Evolutionary conservation across 1,284 basidiomycete genomes (phyloP), one percentile per base, ranked within the genome.

Genomic region (Abortiporus biennis): DNA sequence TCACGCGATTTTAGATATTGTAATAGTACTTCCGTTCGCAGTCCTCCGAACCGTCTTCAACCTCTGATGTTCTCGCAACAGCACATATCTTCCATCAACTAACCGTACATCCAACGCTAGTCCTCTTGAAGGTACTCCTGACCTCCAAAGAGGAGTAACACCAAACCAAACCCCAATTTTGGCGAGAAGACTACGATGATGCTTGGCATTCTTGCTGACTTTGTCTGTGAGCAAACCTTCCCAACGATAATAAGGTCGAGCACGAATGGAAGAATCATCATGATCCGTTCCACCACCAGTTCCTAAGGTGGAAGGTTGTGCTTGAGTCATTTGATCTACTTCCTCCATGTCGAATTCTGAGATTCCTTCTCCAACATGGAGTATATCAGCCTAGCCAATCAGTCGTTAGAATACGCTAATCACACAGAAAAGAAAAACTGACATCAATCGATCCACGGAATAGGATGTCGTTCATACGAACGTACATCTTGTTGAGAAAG

Each of bases 281-380:
- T 87, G 76, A 53, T 85, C 77, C 1, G 85, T 88, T 0, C 85
- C 86, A 4, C 72, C 78, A 0, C 82, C 84, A 1, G 83, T 86
- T 11, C 80, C 78, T 17, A 78, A 61, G 6, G 72, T 74, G 1
- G 76, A 79, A 3, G 68, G 61, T 42, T 63, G 65, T 17, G 61
- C 68, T 47, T 70, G 72, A 11, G 76, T 74, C 46, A 74, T 66
- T 31, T 69, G 43, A 53, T 81, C 76, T 29, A 84, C 61, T 20
- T 77, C 73, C 40, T 78, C 68, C 71, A 84, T 78, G 47, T 80
- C 74, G 33, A 78, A 57, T 50, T 79, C 76, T 11, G 68, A 66
- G 12, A 54, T 47, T 41, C 69, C 63, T 42, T 74, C 63, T 8
- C 82, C 78, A 25, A 79, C 55, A 49, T 82, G 78, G 48, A 84